Evolutionary conservation across 495 filamentous ascomycete species (phyloP).

Genomic region (Penicillium samsonianum): DNA sequence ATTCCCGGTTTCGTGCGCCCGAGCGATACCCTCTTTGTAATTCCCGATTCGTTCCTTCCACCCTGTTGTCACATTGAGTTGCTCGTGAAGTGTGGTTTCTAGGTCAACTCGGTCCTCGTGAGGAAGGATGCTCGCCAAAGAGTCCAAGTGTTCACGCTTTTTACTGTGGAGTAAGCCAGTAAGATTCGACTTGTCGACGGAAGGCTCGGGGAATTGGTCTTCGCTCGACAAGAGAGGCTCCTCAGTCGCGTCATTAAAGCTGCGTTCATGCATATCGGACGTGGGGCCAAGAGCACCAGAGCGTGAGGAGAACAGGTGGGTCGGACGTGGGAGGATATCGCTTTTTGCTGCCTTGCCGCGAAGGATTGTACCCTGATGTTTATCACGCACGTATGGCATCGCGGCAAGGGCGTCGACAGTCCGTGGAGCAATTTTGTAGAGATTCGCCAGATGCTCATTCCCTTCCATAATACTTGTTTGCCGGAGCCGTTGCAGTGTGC

Average conservation of each 20-base stretch:
- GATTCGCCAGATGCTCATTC: slow-evolving; percentile 30
- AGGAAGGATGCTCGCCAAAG: slow-evolving; percentile 1
- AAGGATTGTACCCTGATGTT: slow-evolving; percentile 42
- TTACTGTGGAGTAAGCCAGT: not conserved
- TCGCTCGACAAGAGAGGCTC: not conserved
- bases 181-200: not conserved
- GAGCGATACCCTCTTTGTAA: not conserved
- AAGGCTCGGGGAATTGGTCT: not conserved
- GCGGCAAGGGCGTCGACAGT: slow-evolving; percentile 53
- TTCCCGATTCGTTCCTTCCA: not conserved
- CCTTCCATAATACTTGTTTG: slow-evolving; percentile 36
- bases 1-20: not conserved
- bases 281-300: slow-evolving; percentile 15
- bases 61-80: not conserved
- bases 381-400: slow-evolving; percentile 54
- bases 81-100: not conserved
- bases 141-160: not conserved
- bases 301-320: slow-evolving; percentile 1
- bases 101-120: slow-evolving; percentile 13
- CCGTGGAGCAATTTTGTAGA: slow-evolving; percentile 46
- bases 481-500: slow-evolving; percentile 46
- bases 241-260: not conserved
- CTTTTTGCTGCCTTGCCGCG: slow-evolving; percentile 24
- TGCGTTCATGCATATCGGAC: not conserved
- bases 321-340: slow-evolving; percentile 13